Evolutionary conservation across 2,329 filamentous ascomycete species (phyloP), one percentile per base, ranked within the genome.

Genomic region (Canariomyces notabilis): DNA sequence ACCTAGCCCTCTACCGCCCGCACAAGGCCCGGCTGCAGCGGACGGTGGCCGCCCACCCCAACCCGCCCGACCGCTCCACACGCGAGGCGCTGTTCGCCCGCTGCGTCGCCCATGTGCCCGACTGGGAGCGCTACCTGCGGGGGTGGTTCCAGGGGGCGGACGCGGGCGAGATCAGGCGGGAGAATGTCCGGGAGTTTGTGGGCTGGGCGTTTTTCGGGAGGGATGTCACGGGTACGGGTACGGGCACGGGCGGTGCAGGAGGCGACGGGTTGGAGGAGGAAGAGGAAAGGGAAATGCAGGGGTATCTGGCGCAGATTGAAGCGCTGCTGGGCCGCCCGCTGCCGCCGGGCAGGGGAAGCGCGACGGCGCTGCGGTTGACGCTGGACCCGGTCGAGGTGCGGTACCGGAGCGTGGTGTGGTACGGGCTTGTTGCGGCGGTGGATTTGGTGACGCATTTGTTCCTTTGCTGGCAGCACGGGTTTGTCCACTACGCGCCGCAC

Each of bases 161-260:
- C 8, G 47, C 69, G 1, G 61, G 68, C 15, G 79, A 83, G 26
- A 79, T 88, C 44, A 70, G 74, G 36, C 68, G 75, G n/a, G 81
- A 86, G n/a, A 85, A 87, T 56, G 64, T 87, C 42, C 74, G 72
- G 53, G 79, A 85, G 51, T 87, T 85, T 55, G 62, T 85, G 18
- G 68, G 76, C 7, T 88, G 84, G 84, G 82, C 78, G 1, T 80
- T 87, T 57, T 77, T 83, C 49, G 80, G 83, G 38, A 57, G 56
- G 21, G 51, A 52, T 15, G 37, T 21, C 15, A 22, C 29, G 19
- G 2, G 26, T 29, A 11, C 21, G 4, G 26, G 26, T 26, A 11
- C 22, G 6, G 22, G 22, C 11, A 11, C 22, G 6, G 22, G 22
- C 22, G 26, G 26, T 29, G 26, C 7, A 12, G 7, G 26, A 9